Conservation (phyloP, 768 basidiomycete genomes). For the Psilocybe tampanensis region DNA sequence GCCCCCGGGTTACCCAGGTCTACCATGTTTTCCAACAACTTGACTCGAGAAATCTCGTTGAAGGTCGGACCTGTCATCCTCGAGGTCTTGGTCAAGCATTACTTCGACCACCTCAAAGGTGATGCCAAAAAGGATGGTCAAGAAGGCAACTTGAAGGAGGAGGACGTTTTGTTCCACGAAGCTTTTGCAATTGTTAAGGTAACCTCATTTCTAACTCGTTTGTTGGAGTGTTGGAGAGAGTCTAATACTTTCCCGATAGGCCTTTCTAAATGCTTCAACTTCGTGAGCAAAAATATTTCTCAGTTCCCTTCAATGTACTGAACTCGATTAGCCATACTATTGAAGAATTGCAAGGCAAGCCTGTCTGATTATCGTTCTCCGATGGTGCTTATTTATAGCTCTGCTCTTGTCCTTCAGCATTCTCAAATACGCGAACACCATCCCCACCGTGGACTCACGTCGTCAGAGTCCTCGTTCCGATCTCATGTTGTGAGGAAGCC, state of each 20-base stretch:
- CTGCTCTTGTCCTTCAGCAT: constrained; percentile 36
- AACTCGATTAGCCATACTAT: constrained; percentile 67
- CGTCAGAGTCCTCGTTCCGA: constrained; percentile 70
- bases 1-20: not conserved
- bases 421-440: constrained; percentile 80
- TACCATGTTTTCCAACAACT: constrained; percentile 41
- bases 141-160: constrained; percentile 55
- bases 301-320: not conserved
- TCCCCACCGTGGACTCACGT: constrained; percentile 85
- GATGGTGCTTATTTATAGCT: not conserved
- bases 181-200: constrained; percentile 79
- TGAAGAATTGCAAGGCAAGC: constrained; percentile 72
- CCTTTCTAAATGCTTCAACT: constrained; percentile 75
- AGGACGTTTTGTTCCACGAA: constrained; percentile 82
- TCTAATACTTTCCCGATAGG: constrained; percentile 36
- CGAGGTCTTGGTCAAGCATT: constrained; percentile 85
- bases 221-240: not conserved
- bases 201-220: not conserved
- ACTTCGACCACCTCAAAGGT: constrained; percentile 65
- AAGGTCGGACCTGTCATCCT: constrained; percentile 72
- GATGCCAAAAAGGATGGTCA: constrained; percentile 39
- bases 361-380: not conserved
- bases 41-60: constrained; percentile 64
- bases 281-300: constrained; percentile 45
- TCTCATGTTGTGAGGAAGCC: constrained; percentile 74